A percentile compares a stretch with the other conserved stretches of the same genome.
phyloP scores from a whole-genome alignment of 2,329 filamentous ascomycete species.

The Diplodia intermedia region DNA sequence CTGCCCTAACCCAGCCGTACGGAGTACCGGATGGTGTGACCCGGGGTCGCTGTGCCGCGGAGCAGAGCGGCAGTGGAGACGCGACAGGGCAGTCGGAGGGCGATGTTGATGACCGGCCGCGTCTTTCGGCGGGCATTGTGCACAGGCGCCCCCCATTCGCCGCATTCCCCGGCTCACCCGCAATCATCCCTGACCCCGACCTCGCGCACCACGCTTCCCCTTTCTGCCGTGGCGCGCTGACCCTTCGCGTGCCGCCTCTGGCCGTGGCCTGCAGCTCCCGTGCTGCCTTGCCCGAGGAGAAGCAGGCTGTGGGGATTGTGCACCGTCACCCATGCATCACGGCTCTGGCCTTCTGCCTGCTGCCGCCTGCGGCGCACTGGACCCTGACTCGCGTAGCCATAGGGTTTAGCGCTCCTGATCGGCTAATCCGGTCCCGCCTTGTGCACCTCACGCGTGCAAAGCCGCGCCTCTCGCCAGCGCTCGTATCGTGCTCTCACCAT shows the following conservation, averaged over 20 bases:
- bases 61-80: not conserved
- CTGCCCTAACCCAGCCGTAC: not conserved
- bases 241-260: not conserved
- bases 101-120: conserved; percentile 11
- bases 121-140: conserved; percentile 16
- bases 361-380: not conserved
- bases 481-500: conserved; percentile 4
- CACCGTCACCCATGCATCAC: conserved; percentile 6
- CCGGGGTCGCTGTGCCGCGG: conserved; percentile 10
- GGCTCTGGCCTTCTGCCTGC: conserved; percentile 1
- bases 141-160: not conserved
- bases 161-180: conserved; percentile 3
- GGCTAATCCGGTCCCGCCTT: not conserved
- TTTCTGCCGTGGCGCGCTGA: not conserved
- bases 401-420: conserved; percentile 23
- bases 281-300: not conserved
- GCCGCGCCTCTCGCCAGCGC: not conserved
- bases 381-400: conserved; percentile 13
- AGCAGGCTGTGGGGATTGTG: not conserved
- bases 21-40: not conserved
- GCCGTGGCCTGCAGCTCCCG: not conserved
- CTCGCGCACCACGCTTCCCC: not conserved
- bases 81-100: not conserved
- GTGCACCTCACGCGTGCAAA: not conserved
- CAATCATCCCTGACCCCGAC: conserved; percentile 18